Base-by-base conservation (phyloP, 768 basidiomycete species). In the Calocybe gangraenosa region DNA sequence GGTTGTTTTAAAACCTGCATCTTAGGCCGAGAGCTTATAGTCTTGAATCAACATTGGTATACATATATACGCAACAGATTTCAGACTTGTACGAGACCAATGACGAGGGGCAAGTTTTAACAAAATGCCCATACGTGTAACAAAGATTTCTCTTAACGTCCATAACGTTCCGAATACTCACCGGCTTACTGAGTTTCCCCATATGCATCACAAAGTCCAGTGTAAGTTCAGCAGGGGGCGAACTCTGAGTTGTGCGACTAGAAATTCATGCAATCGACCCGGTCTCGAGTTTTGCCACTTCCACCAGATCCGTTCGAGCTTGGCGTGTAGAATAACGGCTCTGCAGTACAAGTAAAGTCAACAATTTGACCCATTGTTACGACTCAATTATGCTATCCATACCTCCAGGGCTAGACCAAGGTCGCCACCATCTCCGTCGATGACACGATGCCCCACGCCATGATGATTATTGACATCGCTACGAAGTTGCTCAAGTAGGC, bases 251-350 rank as follows among this genome's bases (percentile, higher is more conserved):
- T 11, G 65, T 56, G 8, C 60, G 61, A 14, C 69, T 68, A 4
- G 68, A 65, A 2, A 70, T 62, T 66, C 63, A 18, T 57, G 58
- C 4, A 70, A 37, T 14, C 66, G 62, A 3, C 47, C 46, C 3
- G 50, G 46, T 20, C 63, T 49, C 36, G 55, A 44, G 20, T 48
- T 47, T 35, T 67, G 66, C 70, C 70, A 72, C 8, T 52, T 32
- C 67, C 66, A 68, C 69, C 69, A 70, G 1, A 72, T 56, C 14
- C 68, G 60, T 40, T 70, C 68, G 11, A 72, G 40, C 42, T 67
- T 68, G 9, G 65, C 61, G 44, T 70, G 51, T 65, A 69, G 55
- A 70, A 70, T 7, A 72, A 28, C 4, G 69, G 68, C 37, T 70
- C 67, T 69, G 13, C n/a, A n/a, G 6, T 5, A 35, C 25, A 28